Evolutionary conservation across 805 yeast genomes (phyloP), one percentile per base, ranked within the genome.

Genomic region (Nakazawaea molendinolei): DNA sequence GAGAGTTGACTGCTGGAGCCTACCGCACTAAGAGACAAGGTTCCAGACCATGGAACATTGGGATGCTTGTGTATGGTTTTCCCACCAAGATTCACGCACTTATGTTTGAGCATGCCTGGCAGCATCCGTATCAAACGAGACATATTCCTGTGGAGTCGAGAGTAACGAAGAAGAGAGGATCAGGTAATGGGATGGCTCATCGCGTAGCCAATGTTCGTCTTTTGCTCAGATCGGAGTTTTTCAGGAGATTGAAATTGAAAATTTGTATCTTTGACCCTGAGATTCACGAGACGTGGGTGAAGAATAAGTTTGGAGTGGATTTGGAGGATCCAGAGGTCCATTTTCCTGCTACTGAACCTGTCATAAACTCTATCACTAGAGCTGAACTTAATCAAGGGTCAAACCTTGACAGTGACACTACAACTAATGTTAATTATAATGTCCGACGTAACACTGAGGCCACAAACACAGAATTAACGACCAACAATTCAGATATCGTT

Each of bases 71-170:
- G 0, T 63, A 79, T 48, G 87, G 89, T 3, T 85, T 86, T 50
- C 86, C 86, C 0, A 73, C 76, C 5, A 75, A 73, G 42, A 63
- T 78, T 3, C 56, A 79, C 3, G 94, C 94, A 0, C 56, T 86
- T 34, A 89, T 77, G 53, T 85, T 85, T 55, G 95, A 86, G 49
- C 87, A 82, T 55, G 89, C 94, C 1, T 79, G 84, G 74, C 95
- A 85, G 46, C 92, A 84, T 53, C 63, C 79, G 1, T 65, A 78
- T 43, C 65, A 63, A 34, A 79, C 94, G 0, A 60, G 86, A 25
- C 85, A 76, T 49, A 74, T 84, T 3, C 49, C 55, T 2, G 43
- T 45, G 0, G 55, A 51, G 3, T 51, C 52, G 8, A 53, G 79
- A 34, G 51, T 74, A 8, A 56, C 65, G 1, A 61, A 53, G 21